These are phyloP conservation scores for Diutina sp. DNA, from an alignment of 1,139 yeast species.

Conservation along the genomic window DNA sequence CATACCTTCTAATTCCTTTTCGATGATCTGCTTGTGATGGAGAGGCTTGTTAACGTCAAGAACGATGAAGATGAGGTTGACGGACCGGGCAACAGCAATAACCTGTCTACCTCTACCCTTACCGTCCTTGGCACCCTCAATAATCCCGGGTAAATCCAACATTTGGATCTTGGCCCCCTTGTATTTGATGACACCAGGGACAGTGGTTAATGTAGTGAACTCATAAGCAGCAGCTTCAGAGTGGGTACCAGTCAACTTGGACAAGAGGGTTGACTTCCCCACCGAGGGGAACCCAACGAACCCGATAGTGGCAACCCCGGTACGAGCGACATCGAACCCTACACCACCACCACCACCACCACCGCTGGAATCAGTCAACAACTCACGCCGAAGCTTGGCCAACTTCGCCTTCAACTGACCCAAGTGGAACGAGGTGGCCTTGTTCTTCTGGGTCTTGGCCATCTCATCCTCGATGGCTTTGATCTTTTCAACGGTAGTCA, in stretches of 20 bases:
- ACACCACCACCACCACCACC: conserved; percentile 82
- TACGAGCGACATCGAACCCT: conserved; percentile 95
- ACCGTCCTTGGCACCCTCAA: conserved; percentile 98
- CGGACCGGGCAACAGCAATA: conserved; percentile 95
- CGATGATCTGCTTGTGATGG: conserved; percentile 86
- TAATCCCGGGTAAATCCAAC: conserved; percentile 97
- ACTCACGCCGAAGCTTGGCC: conserved; percentile 87
- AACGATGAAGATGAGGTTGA: conserved; percentile 83
- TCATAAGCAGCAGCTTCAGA: conserved; percentile 97
- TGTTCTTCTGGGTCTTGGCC: conserved; percentile 93
- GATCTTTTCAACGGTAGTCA: conserved; percentile 83
- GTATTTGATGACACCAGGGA: conserved; percentile 90
- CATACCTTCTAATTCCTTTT: conserved; percentile 90
- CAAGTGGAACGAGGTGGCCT: conserved; percentile 90
- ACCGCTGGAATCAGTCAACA: conserved; percentile 65
- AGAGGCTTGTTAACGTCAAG: conserved; percentile 93
- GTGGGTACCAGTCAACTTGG: conserved; percentile 87
- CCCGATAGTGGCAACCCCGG: conserved; percentile 95
- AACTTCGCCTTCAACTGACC: conserved; percentile 94
- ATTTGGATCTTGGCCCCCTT: conserved; percentile 97
- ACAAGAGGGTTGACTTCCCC: conserved; percentile 84
- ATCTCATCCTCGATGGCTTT: conserved; percentile 89
- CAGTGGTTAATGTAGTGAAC: conserved; percentile 93
- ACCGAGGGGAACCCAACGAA: conserved; percentile 98
- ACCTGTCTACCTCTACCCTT: conserved; percentile 99